Base-by-base conservation (phyloP, 2,329 filamentous ascomycete genomes). In the Dichotomopilus funicola region DNA sequence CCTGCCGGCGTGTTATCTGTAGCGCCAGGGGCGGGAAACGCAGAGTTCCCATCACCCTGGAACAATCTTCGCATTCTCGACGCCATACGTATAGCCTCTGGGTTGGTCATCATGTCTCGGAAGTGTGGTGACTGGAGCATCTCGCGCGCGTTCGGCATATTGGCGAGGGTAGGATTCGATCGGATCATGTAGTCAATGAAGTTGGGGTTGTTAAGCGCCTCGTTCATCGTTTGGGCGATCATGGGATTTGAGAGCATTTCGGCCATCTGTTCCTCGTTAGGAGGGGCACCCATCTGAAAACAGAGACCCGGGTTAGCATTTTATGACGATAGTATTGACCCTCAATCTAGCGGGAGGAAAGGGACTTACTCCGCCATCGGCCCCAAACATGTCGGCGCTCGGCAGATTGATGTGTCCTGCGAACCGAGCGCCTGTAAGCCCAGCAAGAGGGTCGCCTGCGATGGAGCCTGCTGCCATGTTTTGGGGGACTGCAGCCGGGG, bases 181-280 rank as follows among this genome's bases (percentile, higher is more conserved):
- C 94, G 84, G 64, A 99, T 91, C 81, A 97, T 89, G 81, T 95
- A 89, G 67, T 97, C 90, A 68, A 97, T 82, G 64, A 99, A 88
- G 13, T 86, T 82, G n/a, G 94, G 92, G 72, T 97, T 97, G 71
- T 91, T 89, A 70, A 99, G 87, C 38, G 91, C 90, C 72, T 96
- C 92, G 71, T 94, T 95, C 82, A 99, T 88, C 54, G 86, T 86
- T 62, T 90, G 87, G 61, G 89, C 83, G 55, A 95, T 86, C 67
- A 89, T 87, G 27, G 94, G 94, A 67, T 97, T 90, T 59, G 88
- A 85, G 65, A 99, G 85, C 83, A 96, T 88, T 61, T 85, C 81
- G 55, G 90, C 81, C 69, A 99, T 82, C 56, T 88, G 80, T 56
- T 96, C 91, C 58, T 90, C 83, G 67, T 84, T 67, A 82, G 90